These are phyloP conservation scores for Blastobotrys persicus DNA, from an alignment of 1,139 yeast species.

Conservation along the genomic window DNA sequence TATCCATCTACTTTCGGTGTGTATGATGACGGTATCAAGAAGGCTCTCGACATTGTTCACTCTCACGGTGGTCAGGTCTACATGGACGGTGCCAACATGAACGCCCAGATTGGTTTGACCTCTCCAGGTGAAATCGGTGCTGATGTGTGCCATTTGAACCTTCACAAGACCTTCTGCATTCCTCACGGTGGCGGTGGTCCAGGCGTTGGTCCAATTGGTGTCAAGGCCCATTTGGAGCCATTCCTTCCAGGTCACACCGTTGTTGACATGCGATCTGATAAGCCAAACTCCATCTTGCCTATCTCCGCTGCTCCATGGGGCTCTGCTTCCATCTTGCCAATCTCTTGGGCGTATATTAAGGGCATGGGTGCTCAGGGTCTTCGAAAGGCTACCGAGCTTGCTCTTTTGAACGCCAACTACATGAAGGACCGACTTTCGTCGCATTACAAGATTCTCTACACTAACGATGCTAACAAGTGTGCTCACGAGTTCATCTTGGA, in stretches of 20 bases:
- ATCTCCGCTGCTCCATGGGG: constrained; percentile 96
- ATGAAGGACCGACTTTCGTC: constrained; percentile 76
- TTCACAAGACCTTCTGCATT: constrained; percentile 96
- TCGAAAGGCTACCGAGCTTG: constrained; percentile 81
- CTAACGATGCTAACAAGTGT: constrained; percentile 70
- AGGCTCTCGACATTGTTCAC: constrained; percentile 83
- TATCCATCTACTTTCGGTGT: constrained; percentile 97
- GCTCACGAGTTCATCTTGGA: constrained; percentile 97
- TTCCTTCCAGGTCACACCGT: constrained; percentile 80
- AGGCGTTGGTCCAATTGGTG: constrained; percentile 98
- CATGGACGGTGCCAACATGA: constrained; percentile 98
- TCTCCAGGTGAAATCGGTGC: constrained; percentile 98
- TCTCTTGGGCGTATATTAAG: constrained; percentile 91
- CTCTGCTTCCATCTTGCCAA: constrained; percentile 88
- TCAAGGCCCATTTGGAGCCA: constrained; percentile 73
- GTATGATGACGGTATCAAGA: constrained; percentile 86
- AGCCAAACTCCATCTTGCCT: constrained; percentile 59
- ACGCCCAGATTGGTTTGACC: constrained; percentile 96
- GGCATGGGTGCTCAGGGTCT: constrained; percentile 85
- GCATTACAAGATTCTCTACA: constrained; percentile 73
- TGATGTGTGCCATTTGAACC: constrained; percentile 95
- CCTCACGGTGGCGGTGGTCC: constrained; percentile 99
- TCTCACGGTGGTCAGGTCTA: constrained; percentile 90
- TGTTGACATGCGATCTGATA: constrained; percentile 47
- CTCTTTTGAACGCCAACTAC: constrained; percentile 93